These are phyloP conservation scores for Syncephalastrum racemosum DNA, from an alignment of 371 early-diverging fungal genomes.

Conservation along the genomic window DNA sequence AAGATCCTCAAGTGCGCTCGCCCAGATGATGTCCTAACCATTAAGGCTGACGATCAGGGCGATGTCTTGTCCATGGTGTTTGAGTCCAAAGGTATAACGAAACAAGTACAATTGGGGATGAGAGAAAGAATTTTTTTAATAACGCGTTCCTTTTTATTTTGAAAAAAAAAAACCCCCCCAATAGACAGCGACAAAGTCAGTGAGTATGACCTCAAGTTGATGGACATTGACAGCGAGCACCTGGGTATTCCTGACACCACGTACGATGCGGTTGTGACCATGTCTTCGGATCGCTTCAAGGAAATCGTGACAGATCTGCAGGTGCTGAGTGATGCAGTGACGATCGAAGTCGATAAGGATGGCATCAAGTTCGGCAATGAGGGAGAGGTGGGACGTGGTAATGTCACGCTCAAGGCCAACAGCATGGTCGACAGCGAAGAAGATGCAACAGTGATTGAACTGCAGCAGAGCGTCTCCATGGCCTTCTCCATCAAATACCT, in stretches of 20 bases:
- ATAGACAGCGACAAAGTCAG: conserved; percentile 82
- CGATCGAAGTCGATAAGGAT: conserved; percentile 90
- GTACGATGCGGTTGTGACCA: conserved; percentile 87
- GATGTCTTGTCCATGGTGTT: conserved; percentile 85
- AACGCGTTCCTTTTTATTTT: background rate
- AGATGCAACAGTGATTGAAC: conserved; percentile 71
- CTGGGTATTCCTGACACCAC: conserved; percentile 94
- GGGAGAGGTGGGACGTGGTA: conserved; percentile 91
- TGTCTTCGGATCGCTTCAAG: conserved; percentile 91
- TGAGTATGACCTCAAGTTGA: conserved; percentile 95
- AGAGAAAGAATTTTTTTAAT: too few relatives aligned
- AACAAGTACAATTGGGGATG: background rate
- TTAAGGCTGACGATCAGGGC: conserved; percentile 87
- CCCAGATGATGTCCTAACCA: conserved; percentile 89
- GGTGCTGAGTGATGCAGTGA: conserved; percentile 83
- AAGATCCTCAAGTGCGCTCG: conserved; percentile 96
- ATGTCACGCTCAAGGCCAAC: conserved; percentile 79
- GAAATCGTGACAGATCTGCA: conserved; percentile 91
- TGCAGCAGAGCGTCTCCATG: conserved; percentile 78
- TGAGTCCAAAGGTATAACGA: conserved; percentile 71
- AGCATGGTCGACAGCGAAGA: conserved; percentile 80
- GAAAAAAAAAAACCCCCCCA: too few relatives aligned
- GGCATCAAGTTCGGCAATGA: conserved; percentile 87
- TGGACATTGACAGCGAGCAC: conserved; percentile 97
- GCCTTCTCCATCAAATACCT: conserved; percentile 95